Evolutionary conservation across 2,329 filamentous ascomycete genomes (phyloP), one percentile per base, ranked within the genome.

Genomic region (Aspergillus amoenus): DNA sequence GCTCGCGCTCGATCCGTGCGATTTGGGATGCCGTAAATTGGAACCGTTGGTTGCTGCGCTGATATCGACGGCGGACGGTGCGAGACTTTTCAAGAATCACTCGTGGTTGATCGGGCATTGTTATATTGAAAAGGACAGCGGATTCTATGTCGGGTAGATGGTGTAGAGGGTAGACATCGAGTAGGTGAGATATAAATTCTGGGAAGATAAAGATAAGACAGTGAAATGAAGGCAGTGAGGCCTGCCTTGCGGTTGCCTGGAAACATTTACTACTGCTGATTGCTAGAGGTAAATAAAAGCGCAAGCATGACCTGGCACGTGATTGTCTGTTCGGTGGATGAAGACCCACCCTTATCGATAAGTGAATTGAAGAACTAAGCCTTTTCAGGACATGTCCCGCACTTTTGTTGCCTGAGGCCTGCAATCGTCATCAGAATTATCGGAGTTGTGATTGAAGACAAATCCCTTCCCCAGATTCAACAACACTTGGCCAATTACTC

Each of bases 1-100:
- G 72, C 47, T 78, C 73, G 45, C 76, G 74, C 44, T 78, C 75
- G 45, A 75, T 72, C 13, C 68, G 66, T 27, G 65, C 66, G n/a
- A 74, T 68, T 55, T 75, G 68, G 3, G 71, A 68, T 5, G 70
- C 66, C 12, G 67, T 71, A 55, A 74, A 75, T 39, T 67, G 59
- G 52, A 74, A 67, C 15, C 67, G 66, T 55, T 73, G 71, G 64
- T 73, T 70, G 61, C 70, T 73, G 59, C 72, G 71, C 51, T 75
- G 73, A 56, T 73, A 74, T 47, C 68, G 68, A 53, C 73, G 73
- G 45, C 71, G 72, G 37, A 74, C 72, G 21, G 68, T 71, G 59
- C 66, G 70, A 55, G 73, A 75, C 64, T 75, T 75, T 52, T 75
- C 73, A 42, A 73, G 63, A 53, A 72, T 66, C 57, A 73, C 66